These are phyloP conservation scores for Phytopythium helicoides DNA, from an alignment of 352 stramenopile species.

Conservation along the genomic window DNA sequence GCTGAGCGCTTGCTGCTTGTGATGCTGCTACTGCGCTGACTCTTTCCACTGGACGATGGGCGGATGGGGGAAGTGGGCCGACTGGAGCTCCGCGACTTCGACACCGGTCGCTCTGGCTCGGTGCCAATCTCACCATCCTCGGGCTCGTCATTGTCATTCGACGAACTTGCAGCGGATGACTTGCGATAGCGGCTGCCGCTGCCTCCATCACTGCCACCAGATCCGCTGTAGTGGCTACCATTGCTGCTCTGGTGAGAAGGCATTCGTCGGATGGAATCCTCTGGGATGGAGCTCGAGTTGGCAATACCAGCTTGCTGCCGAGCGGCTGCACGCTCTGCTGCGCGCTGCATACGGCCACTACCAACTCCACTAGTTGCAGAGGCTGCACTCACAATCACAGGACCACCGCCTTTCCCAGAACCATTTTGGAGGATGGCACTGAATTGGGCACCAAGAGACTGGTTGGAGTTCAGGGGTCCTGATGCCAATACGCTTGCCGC, in stretches of 20 bases:
- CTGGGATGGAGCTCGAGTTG: constrained; percentile 6
- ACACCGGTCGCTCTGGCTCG: constrained; percentile 14
- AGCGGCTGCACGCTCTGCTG: constrained; percentile 56
- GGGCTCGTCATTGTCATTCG: constrained; percentile 28
- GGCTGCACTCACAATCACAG: constrained; percentile 6
- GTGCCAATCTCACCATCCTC: constrained; percentile 55
- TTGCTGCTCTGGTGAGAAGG: constrained; percentile 17
- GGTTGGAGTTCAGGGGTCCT: constrained; percentile 33
- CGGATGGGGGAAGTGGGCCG: constrained; percentile 19
- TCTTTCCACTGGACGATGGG: constrained; percentile 14
- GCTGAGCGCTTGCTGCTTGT: constrained; percentile 33
- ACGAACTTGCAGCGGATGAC: constrained; percentile 19
- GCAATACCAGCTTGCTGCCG: constrained; percentile 37
- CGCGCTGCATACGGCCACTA: constrained; percentile 54
- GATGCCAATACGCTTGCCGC: constrained; percentile 39
- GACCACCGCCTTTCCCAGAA: constrained; percentile 1
- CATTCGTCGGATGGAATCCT: constrained; percentile 43
- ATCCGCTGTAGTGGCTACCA: constrained; percentile 9
- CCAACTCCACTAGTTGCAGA: constrained; percentile 16
- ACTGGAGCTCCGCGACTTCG: constrained; percentile 6
- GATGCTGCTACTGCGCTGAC: constrained; percentile 1
- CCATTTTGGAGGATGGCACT: constrained; percentile 73
- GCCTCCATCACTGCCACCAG: constrained; percentile 10
- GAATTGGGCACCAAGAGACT: constrained; percentile 66
- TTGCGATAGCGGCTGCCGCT: constrained; percentile 22